Percentiles rank a stretch among this genome's conserved stretches.
These are phyloP conservation scores for Globisporangium paddicum DNA, from an alignment of 352 stramenopile genomes.

Conservation along the genomic window DNA sequence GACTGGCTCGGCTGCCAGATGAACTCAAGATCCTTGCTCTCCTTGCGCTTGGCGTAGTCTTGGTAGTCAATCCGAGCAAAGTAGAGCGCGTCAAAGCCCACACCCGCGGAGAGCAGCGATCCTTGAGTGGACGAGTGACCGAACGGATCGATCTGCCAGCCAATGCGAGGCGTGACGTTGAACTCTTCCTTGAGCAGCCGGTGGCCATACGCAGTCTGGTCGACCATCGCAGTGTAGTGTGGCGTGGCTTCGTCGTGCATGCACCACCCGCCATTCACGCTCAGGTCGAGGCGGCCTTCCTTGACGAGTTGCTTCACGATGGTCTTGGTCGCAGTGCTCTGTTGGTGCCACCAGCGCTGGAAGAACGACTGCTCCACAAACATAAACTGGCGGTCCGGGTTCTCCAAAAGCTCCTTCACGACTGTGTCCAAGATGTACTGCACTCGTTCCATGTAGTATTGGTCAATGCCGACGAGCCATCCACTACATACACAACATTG, in stretches of 20 bases:
- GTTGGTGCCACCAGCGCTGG: constrained; percentile 94
- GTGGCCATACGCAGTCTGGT: constrained; percentile 97
- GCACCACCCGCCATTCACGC: constrained; percentile 95
- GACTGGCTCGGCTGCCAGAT: constrained; percentile 92
- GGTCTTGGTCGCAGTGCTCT: constrained; percentile 64
- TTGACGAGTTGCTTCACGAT: constrained; percentile 86
- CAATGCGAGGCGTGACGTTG: constrained; percentile 91
- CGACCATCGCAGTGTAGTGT: constrained; percentile 97
- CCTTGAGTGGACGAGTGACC: constrained; percentile 91
- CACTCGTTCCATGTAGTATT: constrained; percentile 95
- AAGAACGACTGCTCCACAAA: constrained; percentile 97
- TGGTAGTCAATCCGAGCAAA: constrained; percentile 98
- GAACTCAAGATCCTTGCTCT: constrained; percentile 90
- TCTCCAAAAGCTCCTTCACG: constrained; percentile 79
- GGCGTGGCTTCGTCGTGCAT: constrained; percentile 98
- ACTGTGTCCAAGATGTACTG: constrained; percentile 95
- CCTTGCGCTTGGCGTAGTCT: constrained; percentile 89
- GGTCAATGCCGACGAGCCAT: constrained; percentile 96
- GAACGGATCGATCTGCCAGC: constrained; percentile 99
- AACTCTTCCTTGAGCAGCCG: constrained; percentile 94
- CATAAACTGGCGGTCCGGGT: constrained; percentile 92
- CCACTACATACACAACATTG: constrained; percentile 32
- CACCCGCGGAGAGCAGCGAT: constrained; percentile 84
- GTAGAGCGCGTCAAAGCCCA: constrained; percentile 96
- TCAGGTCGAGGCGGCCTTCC: constrained; percentile 90